Evolutionary conservation across 2,329 filamentous ascomycete genomes (phyloP), one percentile per base, ranked within the genome.

Genomic region (Botrytis fabae): DNA sequence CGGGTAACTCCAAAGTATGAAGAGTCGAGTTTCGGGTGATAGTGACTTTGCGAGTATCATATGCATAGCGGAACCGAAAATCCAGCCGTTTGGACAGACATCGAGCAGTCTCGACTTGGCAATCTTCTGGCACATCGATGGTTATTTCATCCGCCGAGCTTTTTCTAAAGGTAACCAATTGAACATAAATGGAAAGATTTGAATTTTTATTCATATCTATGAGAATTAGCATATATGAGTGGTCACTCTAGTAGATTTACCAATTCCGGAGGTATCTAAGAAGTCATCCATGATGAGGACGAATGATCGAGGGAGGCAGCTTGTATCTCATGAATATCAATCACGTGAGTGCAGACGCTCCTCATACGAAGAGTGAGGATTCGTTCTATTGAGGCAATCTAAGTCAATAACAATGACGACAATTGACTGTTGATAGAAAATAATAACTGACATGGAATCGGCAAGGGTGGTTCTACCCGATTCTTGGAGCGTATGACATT

Each of bases 161-260:
- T 35, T 54, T 73, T 40, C 74, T 75, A 68, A 76, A 76, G n/a
- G 72, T 54, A 20, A 75, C 42, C 10, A 76, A 51, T 66, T 75
- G 70, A 5, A 70, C 54, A 64, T 74, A 76, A 12, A 75, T 38
- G 32, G 69, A 57, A 44, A 75, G 73, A 62, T 75, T 76, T 28
- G 46, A 46, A 4, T 70, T 69, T 44, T 72, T 69, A 22, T 76
- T 76, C 74, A 76, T 71, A 57, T 76, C 75, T 76, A 61, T 59
- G 22, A 44, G 3, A 35, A 62, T 73, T 35, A 73, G 69, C 54
- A 25, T 73, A n/a, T 66, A 35, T 9, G 7, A 38, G 22, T 18
- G 38, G 8, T 22, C 9, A 7, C 28, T 60, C 62, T 46, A 25
- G 57, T 62, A 32, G n/a, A 73, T 63, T 51, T 70, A 73, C 71